A percentile compares a stretch with the other conserved stretches of the same genome.
Conservation (phyloP, 345 rosid genomes). For the Citrus mangshanensis region DNA sequence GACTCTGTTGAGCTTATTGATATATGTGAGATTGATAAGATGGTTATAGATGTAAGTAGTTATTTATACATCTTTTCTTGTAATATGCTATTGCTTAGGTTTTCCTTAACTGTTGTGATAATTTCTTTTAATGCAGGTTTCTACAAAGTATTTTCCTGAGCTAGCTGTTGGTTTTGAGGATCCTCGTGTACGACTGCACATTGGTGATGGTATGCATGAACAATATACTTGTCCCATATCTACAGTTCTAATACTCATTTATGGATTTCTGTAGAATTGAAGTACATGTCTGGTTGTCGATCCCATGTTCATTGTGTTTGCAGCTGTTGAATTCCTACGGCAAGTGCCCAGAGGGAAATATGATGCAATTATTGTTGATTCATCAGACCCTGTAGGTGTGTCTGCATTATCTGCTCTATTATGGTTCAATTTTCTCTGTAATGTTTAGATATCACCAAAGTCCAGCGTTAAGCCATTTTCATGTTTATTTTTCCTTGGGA, state of each 20-base stretch:
- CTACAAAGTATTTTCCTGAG: conserved; percentile 77
- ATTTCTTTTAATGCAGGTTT: conserved; percentile 48
- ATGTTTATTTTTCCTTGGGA: background rate
- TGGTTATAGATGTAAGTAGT: conserved; percentile 91
- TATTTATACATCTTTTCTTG: background rate
- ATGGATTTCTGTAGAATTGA: background rate
- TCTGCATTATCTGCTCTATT: background rate
- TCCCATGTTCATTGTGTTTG: conserved; percentile 24
- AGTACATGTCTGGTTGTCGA: conserved; percentile 14
- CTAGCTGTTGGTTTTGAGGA: conserved; percentile 88
- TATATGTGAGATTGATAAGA: conserved; percentile 92
- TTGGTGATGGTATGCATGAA: conserved; percentile 84
- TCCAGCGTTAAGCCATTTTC: background rate
- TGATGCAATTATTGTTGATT: conserved; percentile 92
- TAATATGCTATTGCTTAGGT: background rate
- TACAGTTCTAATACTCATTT: background rate
- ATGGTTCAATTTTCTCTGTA: background rate
- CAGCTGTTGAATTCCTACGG: conserved; percentile 83
- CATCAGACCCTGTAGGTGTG: conserved; percentile 96
- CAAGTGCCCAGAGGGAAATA: conserved; percentile 65
- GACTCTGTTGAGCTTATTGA: conserved; percentile 83
- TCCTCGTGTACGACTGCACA: conserved; percentile 85
- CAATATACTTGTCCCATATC: background rate
- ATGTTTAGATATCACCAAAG: background rate
- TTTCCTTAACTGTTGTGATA: background rate